Evolutionary conservation across 768 basidiomycete genomes (phyloP), one percentile per base, ranked within the genome.

Genomic region (Tulasnella sp.): DNA sequence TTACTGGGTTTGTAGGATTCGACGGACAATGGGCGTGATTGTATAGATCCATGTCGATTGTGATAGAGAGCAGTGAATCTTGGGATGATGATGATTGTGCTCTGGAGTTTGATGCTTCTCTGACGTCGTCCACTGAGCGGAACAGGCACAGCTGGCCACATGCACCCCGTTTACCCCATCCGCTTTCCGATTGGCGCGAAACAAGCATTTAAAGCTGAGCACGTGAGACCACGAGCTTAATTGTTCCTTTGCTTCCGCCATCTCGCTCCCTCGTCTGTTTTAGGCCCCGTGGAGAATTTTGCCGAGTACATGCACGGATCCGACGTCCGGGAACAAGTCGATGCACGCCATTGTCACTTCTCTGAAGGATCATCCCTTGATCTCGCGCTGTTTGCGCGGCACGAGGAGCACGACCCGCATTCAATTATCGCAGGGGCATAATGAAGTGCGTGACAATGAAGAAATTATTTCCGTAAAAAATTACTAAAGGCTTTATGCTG

Each of bases 1-100:
- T 96, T 76, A 89, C 90, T 93, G 94, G 94, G 12, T 95, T 95
- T 82, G 88, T 92, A 81, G 94, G 94, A 36, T 95, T 95, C 81
- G 94, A 95, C 83, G 94, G 94, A 76, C 92, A 93, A 80, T 95
- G 94, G 94, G 95, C 44, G 71, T 79, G 56, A 52, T 76, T 36
- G 46, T 52, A 38, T 42, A 42, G 73, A 74, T 42, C 16, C 24
- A 52, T n/a, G 73, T 27, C 73, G 40, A 74, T 74, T 74, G 40
- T 74, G 40, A 74, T 48, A 74, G 46, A 74, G 46, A 14, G 73
- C 62, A 27, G 62, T 68, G 36, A 18, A 3, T 68, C 24, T 68
- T 8, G 62, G 62, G 27, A 24, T 68, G 62, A 3, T 40, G 14
- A 42, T 31, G 56, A 52, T 48, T 18, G 44, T 39, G 75, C 34